Evolutionary conservation across 2,329 filamentous ascomycete species (phyloP).

Genomic region (Tolypocladium guangdongense): DNA sequence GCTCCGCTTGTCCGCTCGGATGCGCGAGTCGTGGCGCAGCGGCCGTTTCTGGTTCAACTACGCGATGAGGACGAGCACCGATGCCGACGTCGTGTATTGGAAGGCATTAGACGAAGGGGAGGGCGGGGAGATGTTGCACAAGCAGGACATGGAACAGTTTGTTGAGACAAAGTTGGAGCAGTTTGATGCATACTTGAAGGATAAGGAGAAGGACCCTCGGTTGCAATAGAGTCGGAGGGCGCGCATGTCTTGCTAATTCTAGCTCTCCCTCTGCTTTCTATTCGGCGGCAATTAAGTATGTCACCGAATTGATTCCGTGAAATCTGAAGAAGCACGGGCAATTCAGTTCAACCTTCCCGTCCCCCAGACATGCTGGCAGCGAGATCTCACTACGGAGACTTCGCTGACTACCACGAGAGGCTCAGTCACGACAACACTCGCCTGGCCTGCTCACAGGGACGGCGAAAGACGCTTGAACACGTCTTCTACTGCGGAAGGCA

Average conservation of each 20-base stretch:
- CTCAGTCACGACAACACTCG: slow-evolving; percentile 1
- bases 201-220: neutral
- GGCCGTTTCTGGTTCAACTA: slow-evolving; percentile 14
- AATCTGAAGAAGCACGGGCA: too few species aligned
- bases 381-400: slow-evolving; percentile 3
- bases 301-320: too few species aligned
- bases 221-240: too few species aligned
- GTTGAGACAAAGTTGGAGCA: slow-evolving; percentile 17
- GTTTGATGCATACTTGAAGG: slow-evolving; percentile 16
- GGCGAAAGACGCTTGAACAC: slow-evolving; percentile 1
- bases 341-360: too few species aligned
- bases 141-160: slow-evolving; percentile 15
- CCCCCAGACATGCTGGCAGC: neutral
- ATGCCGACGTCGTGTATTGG: slow-evolving; percentile 23
- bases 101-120: slow-evolving; percentile 12
- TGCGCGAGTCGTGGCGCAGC: slow-evolving; percentile 22
- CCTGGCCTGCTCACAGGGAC: slow-evolving; percentile 1
- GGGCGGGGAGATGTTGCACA: slow-evolving; percentile 10
- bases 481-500: slow-evolving; percentile 2
- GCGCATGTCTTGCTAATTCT: too few species aligned
- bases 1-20: slow-evolving; percentile 10
- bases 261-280: too few species aligned
- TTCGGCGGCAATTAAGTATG: too few species aligned
- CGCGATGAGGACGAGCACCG: slow-evolving; percentile 23
- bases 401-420: slow-evolving; percentile 3